Conservation (phyloP, 805 yeast species). For the Kuraishia hungarica region DNA sequence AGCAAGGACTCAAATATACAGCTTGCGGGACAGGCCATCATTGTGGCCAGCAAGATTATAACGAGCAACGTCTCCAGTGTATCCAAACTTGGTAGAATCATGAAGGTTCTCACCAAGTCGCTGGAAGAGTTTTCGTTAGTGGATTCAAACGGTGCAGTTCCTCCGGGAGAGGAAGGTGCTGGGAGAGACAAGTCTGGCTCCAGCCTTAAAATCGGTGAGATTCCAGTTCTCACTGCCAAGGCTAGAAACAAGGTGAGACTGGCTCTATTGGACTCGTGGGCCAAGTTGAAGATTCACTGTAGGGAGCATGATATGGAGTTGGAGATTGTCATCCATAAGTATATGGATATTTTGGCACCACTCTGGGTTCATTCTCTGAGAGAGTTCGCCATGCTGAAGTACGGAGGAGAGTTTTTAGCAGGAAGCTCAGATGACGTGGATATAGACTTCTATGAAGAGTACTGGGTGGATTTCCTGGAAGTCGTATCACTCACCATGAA, state of each 20-base stretch:
- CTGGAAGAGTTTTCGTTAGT: slow-evolving; percentile 45
- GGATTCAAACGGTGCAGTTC: slow-evolving; percentile 13
- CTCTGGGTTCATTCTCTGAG: slow-evolving; percentile 73
- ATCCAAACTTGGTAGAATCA: slow-evolving; percentile 42
- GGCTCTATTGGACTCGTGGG: slow-evolving; percentile 67
- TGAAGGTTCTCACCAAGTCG: slow-evolving; percentile 56
- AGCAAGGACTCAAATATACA: slow-evolving; percentile 61
- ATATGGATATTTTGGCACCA: slow-evolving; percentile 54
- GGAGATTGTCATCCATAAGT: slow-evolving; percentile 40
- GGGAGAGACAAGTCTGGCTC: slow-evolving; percentile 21
- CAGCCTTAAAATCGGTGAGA: slow-evolving; percentile 45
- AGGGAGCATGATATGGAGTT: slow-evolving; percentile 33
- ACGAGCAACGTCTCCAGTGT: slow-evolving; percentile 48
- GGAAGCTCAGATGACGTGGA: slow-evolving; percentile 34
- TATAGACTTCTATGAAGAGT: slow-evolving; percentile 38
- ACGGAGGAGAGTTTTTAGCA: slow-evolving; percentile 26
- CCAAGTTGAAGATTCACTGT: slow-evolving; percentile 36
- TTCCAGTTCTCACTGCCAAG: slow-evolving; percentile 33
- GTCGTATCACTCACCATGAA: slow-evolving; percentile 64
- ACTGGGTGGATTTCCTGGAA: slow-evolving; percentile 73
- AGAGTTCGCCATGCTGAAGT: slow-evolving; percentile 64
- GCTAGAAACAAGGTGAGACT: slow-evolving; percentile 48
- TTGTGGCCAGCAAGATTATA: slow-evolving; percentile 69
- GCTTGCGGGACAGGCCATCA: slow-evolving; percentile 69
- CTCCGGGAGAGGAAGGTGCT: slow-evolving; percentile 13